phyloP scores from a whole-genome alignment of 805 yeast species.

The Kockiozyma suomiensis region DNA sequence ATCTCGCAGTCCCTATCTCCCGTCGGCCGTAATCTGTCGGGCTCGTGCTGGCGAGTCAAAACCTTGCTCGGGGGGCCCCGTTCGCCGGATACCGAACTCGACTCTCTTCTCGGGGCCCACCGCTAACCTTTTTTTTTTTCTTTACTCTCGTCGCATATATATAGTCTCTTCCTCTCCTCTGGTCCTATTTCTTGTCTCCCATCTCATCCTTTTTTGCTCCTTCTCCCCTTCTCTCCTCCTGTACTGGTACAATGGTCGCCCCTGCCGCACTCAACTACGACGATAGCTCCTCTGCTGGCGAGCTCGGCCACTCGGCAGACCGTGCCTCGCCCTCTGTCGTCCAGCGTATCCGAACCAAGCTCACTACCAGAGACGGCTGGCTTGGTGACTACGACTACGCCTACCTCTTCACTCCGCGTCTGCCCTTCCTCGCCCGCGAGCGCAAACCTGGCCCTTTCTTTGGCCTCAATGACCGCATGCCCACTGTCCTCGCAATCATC shows the following conservation, averaged over 20 bases:
- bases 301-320: conserved; percentile 14
- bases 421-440: conserved; percentile 63
- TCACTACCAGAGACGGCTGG: conserved; percentile 57
- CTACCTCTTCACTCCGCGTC: conserved; percentile 73
- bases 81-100: neutral
- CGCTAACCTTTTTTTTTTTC: neutral
- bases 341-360: neutral
- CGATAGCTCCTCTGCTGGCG: conserved; percentile 17
- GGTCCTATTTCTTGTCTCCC: neutral
- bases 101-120: too few species aligned
- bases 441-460: conserved; percentile 73
- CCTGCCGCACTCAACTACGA: conserved; percentile 22
- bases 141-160: neutral
- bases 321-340: conserved; percentile 10
- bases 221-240: neutral
- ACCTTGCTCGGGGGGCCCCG: neutral
- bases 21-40: neutral
- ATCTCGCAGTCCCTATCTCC: too few species aligned
- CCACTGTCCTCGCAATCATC: conserved; percentile 71
- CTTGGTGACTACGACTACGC: conserved; percentile 87
- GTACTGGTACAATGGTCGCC: conserved; percentile 5
- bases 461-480: conserved; percentile 78
- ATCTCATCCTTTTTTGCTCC: neutral
- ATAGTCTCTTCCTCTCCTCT: neutral
- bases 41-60: conserved; percentile 6